A percentile compares a stretch with the other conserved stretches of the same genome.
Conservation (phyloP, 495 filamentous ascomycete genomes). For the Haplographium delicatum region DNA sequence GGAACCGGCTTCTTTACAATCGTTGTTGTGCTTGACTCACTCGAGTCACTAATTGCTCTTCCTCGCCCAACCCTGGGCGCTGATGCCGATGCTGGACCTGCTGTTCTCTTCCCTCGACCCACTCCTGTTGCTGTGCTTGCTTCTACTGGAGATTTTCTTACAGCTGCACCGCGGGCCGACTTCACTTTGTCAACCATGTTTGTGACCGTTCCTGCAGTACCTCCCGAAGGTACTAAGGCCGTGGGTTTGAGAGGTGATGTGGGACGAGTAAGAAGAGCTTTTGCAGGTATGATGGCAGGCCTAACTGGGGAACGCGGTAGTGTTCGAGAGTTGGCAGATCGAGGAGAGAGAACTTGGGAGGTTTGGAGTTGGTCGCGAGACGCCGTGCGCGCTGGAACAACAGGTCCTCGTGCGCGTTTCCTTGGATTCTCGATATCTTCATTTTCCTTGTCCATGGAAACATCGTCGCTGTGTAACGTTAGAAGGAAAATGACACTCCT, state of each 20-base stretch:
- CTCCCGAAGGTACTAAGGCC: constrained; percentile 32
- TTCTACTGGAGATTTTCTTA: constrained; percentile 27
- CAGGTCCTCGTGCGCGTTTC: constrained; percentile 44
- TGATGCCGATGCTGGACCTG: constrained; percentile 27
- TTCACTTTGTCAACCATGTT: constrained; percentile 56
- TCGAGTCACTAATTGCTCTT: constrained; percentile 42
- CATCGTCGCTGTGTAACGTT: constrained; percentile 49
- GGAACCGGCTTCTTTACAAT: constrained; percentile 28
- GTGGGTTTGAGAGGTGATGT: constrained; percentile 47
- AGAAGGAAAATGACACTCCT: background rate
- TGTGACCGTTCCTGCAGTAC: constrained; percentile 38
- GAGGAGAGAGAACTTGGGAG: constrained; percentile 67
- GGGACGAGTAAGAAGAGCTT: constrained; percentile 45
- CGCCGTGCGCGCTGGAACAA: constrained; percentile 20
- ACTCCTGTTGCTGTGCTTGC: constrained; percentile 23
- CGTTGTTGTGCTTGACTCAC: constrained; percentile 45
- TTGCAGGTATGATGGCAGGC: constrained; percentile 39
- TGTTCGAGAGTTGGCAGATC: constrained; percentile 72
- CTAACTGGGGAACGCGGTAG: constrained; percentile 54
- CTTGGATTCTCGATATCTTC: constrained; percentile 53
- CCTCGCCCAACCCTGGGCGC: constrained; percentile 35
- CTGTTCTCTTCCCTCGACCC: constrained; percentile 33
- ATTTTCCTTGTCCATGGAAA: constrained; percentile 76
- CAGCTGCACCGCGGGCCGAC: constrained; percentile 40
- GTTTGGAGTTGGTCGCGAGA: constrained; percentile 25